Conservation (phyloP, 2,329 filamentous ascomycete species). For the Exserohilum rostratum region DNA sequence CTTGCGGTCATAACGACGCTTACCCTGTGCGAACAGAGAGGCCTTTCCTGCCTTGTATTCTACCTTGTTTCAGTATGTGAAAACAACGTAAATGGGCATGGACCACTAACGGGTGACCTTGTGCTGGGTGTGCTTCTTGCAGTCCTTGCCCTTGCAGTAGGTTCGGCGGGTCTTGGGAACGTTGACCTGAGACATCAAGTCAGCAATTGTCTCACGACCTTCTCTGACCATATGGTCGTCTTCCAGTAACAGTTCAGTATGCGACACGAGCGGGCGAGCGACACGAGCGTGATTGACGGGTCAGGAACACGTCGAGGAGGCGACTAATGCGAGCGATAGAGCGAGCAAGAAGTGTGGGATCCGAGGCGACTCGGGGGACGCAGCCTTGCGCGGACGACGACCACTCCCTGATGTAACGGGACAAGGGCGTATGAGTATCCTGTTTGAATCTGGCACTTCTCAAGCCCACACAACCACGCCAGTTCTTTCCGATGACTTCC, state of each 20-base stretch:
- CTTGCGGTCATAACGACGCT: constrained; percentile 91
- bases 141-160: constrained; percentile 96
- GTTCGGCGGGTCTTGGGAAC: constrained; percentile 97
- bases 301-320: not conserved
- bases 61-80: constrained; percentile 38
- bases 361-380: not conserved
- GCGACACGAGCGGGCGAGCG: constrained; percentile 16
- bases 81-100: not conserved
- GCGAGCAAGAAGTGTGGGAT: not conserved
- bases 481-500: not conserved
- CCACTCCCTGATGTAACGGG: no score
- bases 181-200: constrained; percentile 73
- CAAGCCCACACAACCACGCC: not conserved
- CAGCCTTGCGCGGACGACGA: not conserved
- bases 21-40: constrained; percentile 96
- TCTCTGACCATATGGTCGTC: not conserved
- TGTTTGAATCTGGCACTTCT: not conserved
- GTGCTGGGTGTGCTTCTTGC: constrained; percentile 62
- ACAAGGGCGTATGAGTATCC: not conserved
- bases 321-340: not conserved
- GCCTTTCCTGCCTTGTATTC: constrained; percentile 97
- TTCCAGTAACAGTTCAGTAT: not conserved
- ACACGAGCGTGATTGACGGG: not conserved
- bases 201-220: constrained; percentile 18
- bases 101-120: constrained; percentile 46